A percentile compares a stretch with the other conserved stretches of the same genome.
These are phyloP conservation scores for Mortierella antarctica DNA, from an alignment of 192 early-diverging fungal genomes.

Conservation along the genomic window DNA sequence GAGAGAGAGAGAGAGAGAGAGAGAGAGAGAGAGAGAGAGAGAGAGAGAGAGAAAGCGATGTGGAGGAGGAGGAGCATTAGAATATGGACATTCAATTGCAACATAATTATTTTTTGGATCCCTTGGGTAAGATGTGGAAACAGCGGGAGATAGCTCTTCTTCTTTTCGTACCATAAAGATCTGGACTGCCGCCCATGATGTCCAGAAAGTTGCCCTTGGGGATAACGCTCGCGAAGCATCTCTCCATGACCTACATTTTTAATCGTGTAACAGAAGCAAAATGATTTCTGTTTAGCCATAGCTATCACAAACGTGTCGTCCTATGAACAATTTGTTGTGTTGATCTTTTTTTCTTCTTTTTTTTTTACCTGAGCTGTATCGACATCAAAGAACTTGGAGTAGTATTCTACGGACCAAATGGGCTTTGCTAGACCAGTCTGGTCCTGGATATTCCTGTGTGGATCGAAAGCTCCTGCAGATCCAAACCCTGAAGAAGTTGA, in stretches of 20 bases:
- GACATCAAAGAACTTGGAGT: constrained; percentile 92
- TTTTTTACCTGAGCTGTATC: constrained; percentile 79
- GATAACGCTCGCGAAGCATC: constrained; percentile 73
- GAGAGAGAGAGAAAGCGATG: not conserved
- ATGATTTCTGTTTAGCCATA: not conserved
- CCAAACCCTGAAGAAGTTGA: constrained; percentile 22
- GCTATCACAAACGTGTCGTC: too few species aligned
- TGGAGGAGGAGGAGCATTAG: not conserved
- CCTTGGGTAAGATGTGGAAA: not conserved
- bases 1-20: constrained; percentile 4
- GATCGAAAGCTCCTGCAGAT: constrained; percentile 33
- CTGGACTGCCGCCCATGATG: constrained; percentile 86
- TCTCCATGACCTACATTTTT: constrained; percentile 71
- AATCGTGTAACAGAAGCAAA: not conserved
- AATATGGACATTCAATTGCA: not conserved
- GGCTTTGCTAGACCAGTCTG: constrained; percentile 57
- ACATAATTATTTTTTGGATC: too few species aligned
- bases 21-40: constrained; percentile 4
- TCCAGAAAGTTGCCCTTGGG: constrained; percentile 85
- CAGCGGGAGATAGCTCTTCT: not conserved
- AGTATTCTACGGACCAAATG: constrained; percentile 95
- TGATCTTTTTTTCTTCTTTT: not conserved
- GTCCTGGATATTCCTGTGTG: constrained; percentile 42
- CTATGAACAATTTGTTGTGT: not conserved
- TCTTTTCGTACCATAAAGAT: constrained; percentile 82